A percentile compares a stretch with the other conserved stretches of the same genome.
phyloP scores from a whole-genome alignment of 768 basidiomycete species.

The Trametes punicea region DNA sequence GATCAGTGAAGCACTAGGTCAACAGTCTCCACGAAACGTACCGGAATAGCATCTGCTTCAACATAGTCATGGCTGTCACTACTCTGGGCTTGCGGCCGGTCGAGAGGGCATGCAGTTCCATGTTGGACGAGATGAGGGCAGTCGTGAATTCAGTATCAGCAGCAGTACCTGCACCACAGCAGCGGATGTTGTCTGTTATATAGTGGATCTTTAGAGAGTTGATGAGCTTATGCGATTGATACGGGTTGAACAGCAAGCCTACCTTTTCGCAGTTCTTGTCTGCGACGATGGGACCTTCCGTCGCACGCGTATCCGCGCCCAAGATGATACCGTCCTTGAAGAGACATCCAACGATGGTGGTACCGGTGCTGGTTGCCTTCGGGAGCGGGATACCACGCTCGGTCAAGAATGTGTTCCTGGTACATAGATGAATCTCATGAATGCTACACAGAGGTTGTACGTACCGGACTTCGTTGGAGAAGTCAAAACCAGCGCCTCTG shows the following conservation, averaged over 20 bases:
- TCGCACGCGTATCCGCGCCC: constrained; percentile 96
- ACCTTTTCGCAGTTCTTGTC: constrained; percentile 99
- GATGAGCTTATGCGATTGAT: not conserved
- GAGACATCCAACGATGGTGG: constrained; percentile 95
- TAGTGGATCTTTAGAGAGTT: constrained; percentile 77
- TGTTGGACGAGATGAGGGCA: constrained; percentile 92
- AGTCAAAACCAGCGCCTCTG: constrained; percentile 65
- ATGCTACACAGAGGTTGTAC: not conserved
- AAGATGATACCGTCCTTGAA: constrained; percentile 91
- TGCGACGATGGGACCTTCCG: constrained; percentile 89
- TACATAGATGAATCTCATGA: not conserved
- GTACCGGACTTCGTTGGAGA: constrained; percentile 72
- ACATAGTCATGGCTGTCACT: constrained; percentile 98
- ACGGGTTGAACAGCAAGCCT: constrained; percentile 14
- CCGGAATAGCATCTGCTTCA: constrained; percentile 94
- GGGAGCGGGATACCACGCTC: constrained; percentile 72
- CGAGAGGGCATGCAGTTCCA: constrained; percentile 87
- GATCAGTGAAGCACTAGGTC: not conserved
- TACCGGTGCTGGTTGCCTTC: constrained; percentile 89
- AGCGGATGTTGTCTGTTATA: constrained; percentile 91
- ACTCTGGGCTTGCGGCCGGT: constrained; percentile 91
- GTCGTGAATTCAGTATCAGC: constrained; percentile 97
- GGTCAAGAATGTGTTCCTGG: constrained; percentile 69
- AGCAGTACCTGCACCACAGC: constrained; percentile 99
- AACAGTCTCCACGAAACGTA: constrained; percentile 33